Conservation (phyloP, 495 filamentous ascomycete genomes). For the Jackrogersella multiformis region DNA sequence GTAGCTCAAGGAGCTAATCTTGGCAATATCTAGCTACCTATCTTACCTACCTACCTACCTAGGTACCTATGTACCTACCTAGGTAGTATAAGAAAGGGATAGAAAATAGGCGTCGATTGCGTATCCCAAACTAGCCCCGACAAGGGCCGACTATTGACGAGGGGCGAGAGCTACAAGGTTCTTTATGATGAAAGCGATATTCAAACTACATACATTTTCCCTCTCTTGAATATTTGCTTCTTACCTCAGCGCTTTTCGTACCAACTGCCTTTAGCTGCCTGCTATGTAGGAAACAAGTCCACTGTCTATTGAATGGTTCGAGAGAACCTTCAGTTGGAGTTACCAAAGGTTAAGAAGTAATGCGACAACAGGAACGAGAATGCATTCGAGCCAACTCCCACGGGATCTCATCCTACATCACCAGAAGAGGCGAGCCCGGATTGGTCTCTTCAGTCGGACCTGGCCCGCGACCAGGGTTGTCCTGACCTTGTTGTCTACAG, state of each 20-base stretch:
- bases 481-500: constrained; percentile 35
- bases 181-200: neutral
- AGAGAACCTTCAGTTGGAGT: neutral
- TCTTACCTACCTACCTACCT: no score
- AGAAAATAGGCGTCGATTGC: constrained; percentile 19
- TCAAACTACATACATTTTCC: neutral
- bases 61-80: neutral
- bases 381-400: constrained; percentile 7
- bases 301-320: neutral
- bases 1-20: neutral
- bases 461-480: constrained; percentile 17
- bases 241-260: neutral
- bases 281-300: neutral
- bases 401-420: constrained; percentile 1
- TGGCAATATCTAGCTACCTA: no score
- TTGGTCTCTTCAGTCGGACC: neutral
- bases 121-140: constrained; percentile 7
- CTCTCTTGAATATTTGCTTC: neutral
- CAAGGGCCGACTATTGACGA: neutral
- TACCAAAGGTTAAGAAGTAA: neutral
- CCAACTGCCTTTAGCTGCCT: neutral
- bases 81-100: neutral
- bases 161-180: constrained; percentile 3
- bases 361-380: constrained; percentile 9
- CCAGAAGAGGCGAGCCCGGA: neutral